phyloP scores from a whole-genome alignment of 2,329 filamentous ascomycete genomes.

The Ceratocystis cubensis region DNA sequence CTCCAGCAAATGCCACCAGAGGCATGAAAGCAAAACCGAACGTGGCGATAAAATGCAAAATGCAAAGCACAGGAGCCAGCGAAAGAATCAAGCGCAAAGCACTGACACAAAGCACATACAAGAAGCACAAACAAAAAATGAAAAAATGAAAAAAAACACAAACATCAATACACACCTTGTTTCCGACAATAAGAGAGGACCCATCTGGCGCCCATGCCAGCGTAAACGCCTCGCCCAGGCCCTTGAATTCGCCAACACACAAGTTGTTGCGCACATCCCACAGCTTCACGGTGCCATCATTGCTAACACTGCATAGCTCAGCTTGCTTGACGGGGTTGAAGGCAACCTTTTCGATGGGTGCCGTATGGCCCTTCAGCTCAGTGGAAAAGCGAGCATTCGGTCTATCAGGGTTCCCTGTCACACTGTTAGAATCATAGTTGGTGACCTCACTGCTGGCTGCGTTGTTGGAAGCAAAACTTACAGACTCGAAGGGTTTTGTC shows the following conservation, averaged over 20 bases:
- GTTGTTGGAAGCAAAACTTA: conserved; percentile 29
- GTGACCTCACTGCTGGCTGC: no score
- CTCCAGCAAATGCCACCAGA: not conserved
- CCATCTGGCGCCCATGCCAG: conserved; percentile 65
- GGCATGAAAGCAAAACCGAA: not conserved
- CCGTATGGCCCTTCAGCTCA: conserved; percentile 55
- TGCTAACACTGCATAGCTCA: conserved; percentile 61
- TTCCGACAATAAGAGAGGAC: conserved; percentile 55
- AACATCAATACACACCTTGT: conserved; percentile 41
- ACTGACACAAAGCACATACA: not conserved
- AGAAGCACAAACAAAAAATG: not conserved
- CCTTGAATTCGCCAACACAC: conserved; percentile 56
- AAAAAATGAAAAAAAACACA: conserved; percentile 24
- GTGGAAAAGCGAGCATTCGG: conserved; percentile 61
- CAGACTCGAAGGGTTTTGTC: conserved; percentile 64
- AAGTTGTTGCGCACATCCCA: conserved; percentile 69
- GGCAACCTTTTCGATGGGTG: conserved; percentile 59
- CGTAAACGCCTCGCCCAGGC: conserved; percentile 54
- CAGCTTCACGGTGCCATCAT: conserved; percentile 61
- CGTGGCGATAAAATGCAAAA: not conserved
- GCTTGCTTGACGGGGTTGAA: conserved; percentile 69
- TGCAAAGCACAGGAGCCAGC: no score
- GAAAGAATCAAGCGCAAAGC: no score
- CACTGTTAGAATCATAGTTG: not conserved
- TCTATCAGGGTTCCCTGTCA: conserved; percentile 60